Base-by-base conservation (phyloP, 2,329 filamentous ascomycete genomes). In the Fusarium euwallaceae region DNA sequence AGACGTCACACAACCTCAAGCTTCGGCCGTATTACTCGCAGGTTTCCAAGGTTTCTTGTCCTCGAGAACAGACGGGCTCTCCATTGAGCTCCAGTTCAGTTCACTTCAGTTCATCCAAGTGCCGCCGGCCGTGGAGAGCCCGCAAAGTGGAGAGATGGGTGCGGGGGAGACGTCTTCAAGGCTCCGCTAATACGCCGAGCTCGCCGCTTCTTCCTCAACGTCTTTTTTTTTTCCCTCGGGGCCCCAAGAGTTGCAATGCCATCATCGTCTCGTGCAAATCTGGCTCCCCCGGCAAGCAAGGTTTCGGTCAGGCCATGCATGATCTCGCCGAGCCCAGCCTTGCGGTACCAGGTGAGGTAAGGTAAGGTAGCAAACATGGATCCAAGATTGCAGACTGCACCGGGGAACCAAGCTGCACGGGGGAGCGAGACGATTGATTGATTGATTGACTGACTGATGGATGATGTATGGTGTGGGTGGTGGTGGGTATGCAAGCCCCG, bases 141-240 rank as follows among this genome's bases (percentile, higher is more conserved):
- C 72, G 72, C 62, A 55, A 61, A 72, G 72, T 74, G 72, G 72
- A 27, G 72, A 74, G 68, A 66, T 74, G 64, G 72, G 74, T 78
- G 76, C 76, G 76, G 76, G 76, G 76, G 76, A 76, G 72, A 74
- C 70, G 69, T 48, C 59, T 58, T 62, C 62, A 62, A 71, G 65
- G 73, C 76, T 78, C 77, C 77, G 76, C 77, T 78, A 78, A 78
- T 78, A 78, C 75, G 77, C 77, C 77, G 77, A 78, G 75, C 66
- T 71, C 39, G 73, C 69, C 69, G 73, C 60, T 58, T 58, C 66
- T 59, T 64, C 16, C 67, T 51, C 74, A 75, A 75, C 67, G 62
- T 61, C 67, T 67, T 66, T 73, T 60, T 64, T 70, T 70, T 61
- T 41, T 61, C 41, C 34, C 56, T 29, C 58, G 61, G 32, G 37